phyloP scores from a whole-genome alignment of 2,329 filamentous ascomycete species.

The Trichothecium roseum region DNA sequence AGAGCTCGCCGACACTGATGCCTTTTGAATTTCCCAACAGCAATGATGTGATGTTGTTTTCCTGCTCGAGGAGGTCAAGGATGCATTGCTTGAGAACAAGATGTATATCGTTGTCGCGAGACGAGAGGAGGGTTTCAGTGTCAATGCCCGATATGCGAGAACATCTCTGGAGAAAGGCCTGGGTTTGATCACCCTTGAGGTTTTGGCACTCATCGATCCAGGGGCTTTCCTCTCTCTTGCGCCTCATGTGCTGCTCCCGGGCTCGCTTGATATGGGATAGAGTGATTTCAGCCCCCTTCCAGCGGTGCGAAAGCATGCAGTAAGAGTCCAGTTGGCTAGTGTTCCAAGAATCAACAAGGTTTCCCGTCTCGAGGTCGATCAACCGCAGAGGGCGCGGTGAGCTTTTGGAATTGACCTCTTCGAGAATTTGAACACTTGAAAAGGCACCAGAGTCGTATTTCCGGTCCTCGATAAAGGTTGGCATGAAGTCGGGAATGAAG shows the following conservation, averaged over 20 bases:
- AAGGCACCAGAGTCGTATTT: too few species aligned
- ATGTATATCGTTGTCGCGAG: slow-evolving; percentile 4
- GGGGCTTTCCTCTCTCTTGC: too few species aligned
- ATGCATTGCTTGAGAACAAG: slow-evolving; percentile 3
- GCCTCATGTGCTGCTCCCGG: neutral
- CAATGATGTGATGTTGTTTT: too few species aligned
- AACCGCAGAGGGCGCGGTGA: too few species aligned
- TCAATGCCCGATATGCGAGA: too few species aligned
- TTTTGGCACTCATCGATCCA: too few species aligned
- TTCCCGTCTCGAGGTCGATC: slow-evolving; percentile 1
- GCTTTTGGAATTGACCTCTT: too few species aligned
- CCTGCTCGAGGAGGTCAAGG: neutral
- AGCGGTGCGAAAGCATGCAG: slow-evolving; percentile 6
- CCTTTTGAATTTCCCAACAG: too few species aligned
- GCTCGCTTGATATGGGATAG: slow-evolving; percentile 1
- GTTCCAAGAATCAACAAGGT: neutral
- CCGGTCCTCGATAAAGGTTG: slow-evolving; percentile 2
- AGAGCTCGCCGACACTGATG: neutral
- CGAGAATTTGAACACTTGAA: too few species aligned
- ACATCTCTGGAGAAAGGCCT: too few species aligned
- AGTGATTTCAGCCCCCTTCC: slow-evolving; percentile 4
- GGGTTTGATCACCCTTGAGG: too few species aligned
- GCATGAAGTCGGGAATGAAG: slow-evolving; percentile 5
- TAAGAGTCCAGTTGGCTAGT: slow-evolving; percentile 1
- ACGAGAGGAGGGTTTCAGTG: too few species aligned